phyloP scores from a whole-genome alignment of 176 grass and related monocot genomes.

The Raddia guianensis region DNA sequence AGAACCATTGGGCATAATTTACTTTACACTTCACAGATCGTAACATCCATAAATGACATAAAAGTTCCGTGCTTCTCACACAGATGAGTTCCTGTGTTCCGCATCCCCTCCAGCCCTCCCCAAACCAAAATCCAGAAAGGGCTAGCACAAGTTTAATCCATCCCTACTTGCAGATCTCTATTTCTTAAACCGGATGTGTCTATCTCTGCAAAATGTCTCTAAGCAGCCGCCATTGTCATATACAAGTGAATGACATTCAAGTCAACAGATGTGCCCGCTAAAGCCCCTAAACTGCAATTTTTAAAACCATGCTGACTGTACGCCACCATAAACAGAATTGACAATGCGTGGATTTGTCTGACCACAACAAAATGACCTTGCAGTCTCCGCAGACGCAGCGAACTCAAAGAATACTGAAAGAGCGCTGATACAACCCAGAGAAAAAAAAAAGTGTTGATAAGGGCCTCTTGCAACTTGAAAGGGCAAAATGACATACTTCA shows the following conservation, averaged over 20 bases:
- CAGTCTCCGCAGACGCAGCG: background rate
- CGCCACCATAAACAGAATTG: background rate
- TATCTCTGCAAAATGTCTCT: background rate
- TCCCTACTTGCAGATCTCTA: background rate
- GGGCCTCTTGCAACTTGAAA: background rate
- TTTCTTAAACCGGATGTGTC: background rate
- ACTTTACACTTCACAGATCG: background rate
- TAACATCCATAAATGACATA: background rate
- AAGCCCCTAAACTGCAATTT: background rate
- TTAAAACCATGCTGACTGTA: background rate
- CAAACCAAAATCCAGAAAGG: background rate
- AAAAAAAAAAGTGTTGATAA: background rate
- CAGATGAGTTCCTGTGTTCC: background rate
- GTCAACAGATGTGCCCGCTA: background rate
- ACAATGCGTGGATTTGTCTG: background rate
- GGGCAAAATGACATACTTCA: background rate
- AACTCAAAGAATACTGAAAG: background rate
- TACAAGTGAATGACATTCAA: background rate
- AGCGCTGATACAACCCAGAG: background rate
- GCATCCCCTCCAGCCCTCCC: too few species aligned
- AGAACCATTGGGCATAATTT: background rate
- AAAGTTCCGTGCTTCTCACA: background rate
- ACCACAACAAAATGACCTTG: background rate
- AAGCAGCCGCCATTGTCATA: background rate
- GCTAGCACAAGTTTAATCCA: background rate